Evolutionary conservation across 73 alveolate species (phyloP).

Genomic region (Paramecium sexaurelia): DNA sequence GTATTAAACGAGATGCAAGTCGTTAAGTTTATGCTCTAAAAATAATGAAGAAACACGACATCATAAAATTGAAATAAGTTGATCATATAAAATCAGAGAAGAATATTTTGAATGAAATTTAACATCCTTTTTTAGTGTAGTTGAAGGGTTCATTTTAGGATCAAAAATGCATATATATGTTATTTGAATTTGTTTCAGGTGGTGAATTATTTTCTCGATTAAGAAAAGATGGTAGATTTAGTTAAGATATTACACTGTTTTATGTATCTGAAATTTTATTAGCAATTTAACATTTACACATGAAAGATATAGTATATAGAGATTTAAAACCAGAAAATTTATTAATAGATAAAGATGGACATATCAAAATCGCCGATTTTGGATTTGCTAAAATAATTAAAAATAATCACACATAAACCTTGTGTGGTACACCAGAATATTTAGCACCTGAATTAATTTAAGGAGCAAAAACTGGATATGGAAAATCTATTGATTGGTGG

Average conservation of each 20-base stretch:
- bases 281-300: constrained; percentile 74
- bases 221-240: constrained; percentile 73
- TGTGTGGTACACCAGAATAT: constrained; percentile 83
- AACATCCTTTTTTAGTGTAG: constrained; percentile 71
- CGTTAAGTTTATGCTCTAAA: constrained; percentile 92
- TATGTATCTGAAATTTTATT: constrained; percentile 73
- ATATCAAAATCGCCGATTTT: constrained; percentile 84
- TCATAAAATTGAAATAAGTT: constrained; percentile 88
- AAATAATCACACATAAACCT: constrained; percentile 71
- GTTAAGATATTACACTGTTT: constrained; percentile 70
- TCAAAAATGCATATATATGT: constrained; percentile 60
- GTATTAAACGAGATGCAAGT: constrained; percentile 70
- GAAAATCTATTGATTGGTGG: constrained; percentile 83
- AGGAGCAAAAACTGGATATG: constrained; percentile 77
- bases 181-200: constrained; percentile 77
- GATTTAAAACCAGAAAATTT: constrained; percentile 83
- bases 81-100: constrained; percentile 71
- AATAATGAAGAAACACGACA: constrained; percentile 91
- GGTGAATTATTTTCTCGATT: constrained; percentile 77
- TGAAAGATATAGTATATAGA: constrained; percentile 72
- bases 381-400: constrained; percentile 81
- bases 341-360: constrained; percentile 78
- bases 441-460: constrained; percentile 82
- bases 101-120: constrained; percentile 30
- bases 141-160: constrained; percentile 73